Evolutionary conservation across 2,329 filamentous ascomycete species (phyloP), one percentile per base, ranked within the genome.

Genomic region (Penicillium freii): DNA sequence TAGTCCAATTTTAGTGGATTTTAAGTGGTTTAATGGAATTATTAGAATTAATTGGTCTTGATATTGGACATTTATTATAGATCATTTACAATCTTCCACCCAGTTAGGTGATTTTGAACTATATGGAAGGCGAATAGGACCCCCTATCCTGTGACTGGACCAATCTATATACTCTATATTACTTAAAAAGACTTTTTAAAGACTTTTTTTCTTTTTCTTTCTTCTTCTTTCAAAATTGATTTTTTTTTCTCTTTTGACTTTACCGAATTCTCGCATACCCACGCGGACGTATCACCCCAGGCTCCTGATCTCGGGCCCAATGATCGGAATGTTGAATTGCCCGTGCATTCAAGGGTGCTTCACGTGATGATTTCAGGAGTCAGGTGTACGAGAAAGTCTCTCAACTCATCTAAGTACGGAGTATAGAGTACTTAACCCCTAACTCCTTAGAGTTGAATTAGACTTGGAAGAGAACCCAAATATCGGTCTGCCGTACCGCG

Each of bases 241-340:
- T 27, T 43, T 3, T 43, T 17, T 29, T 29, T 39, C 8, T 38
- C 36, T 10, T 27, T 25, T 21, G 17, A 34, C 46, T 49, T 49
- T 49, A 25, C 15, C 21, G 13, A 3, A 50, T 40, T 50, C 11
- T 19, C 31, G 46, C 46, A 49, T 49, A 25, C 45, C 46, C 47
- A 49, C 47, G 47, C 48, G 48, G 36, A 42, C 48, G 25, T 42
- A 51, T 49, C 47, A 51, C 25, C 25, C 48, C 29, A 47, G 11
- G 7, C 27, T 4, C 15, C 25, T 42, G 48, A 19, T 43, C 48
- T 51, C 36, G 27, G 36, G 48, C 27, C 48, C 27, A 43, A 42
- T 43, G 48, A 47, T 47, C 29, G 44, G 29, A 47, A 47, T 51
- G 36, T 40, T 17, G 29, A 51, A 45, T 31, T 21, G 49, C 39